Evolutionary conservation across 2,329 filamentous ascomycete genomes (phyloP), one percentile per base, ranked within the genome.

Genomic region (Chrysoporthe cubensis): DNA sequence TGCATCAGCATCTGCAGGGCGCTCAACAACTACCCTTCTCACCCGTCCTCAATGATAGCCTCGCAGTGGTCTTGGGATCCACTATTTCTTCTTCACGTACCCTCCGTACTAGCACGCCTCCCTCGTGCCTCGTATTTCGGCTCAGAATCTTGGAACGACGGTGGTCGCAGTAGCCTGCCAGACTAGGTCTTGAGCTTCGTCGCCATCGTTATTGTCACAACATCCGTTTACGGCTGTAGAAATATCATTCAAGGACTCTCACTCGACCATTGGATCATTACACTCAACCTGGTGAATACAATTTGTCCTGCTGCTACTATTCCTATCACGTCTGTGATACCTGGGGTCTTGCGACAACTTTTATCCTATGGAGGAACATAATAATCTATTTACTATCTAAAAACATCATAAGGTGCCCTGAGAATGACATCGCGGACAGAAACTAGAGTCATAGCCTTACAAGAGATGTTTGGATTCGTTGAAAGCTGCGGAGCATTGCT

Each of bases 111-210:
- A 5, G 21, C 4, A 21, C 8, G 8, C 3, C 13, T 26, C 13
- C 13, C 7, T 21, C 21, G 14, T 52, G 50, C 21, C 50, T 5
- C 26, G 11, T 32, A 4, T 14, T 16, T 0, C 50, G 50, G 26
- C 50, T 26, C 52, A 72, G 72, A 32, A 11, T 76, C 76, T 69
- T 11, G 65, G 69, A 21, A 57, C 58, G 3, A 52, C 62, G 21
- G 64, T 71, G n/a, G 34, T 67, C 37, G n/a, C 43, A 32, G 54
- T 71, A 14, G 58, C 67, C 4, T 69, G 62, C 26, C 26, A 26
- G 26, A 26, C 26, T 2, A 26, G 65, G 46, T 62, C 43, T 64
- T 69, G 42, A 62, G 64, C 21, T 21, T 8, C 26, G 4, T 69
- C 18, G 48, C 69, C 26, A 62, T 56, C 13, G 16, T 50, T 3